Conservation (phyloP, 2,329 filamentous ascomycete genomes). For the Metarhizium guizhouense region DNA sequence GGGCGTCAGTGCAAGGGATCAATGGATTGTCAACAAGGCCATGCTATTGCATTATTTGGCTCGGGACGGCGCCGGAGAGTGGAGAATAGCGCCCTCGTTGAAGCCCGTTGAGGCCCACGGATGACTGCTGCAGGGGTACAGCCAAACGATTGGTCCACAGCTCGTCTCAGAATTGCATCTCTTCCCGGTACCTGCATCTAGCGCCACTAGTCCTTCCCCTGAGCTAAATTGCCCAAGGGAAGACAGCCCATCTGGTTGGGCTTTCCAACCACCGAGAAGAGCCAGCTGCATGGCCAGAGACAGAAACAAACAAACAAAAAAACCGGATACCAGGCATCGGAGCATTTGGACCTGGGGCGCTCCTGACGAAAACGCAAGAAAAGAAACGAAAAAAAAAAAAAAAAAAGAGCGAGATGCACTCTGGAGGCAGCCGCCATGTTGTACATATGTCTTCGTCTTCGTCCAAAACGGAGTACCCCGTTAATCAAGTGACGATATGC, state of each 20-base stretch:
- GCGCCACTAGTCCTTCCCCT: constrained; percentile 6
- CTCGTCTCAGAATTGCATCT: constrained; percentile 22
- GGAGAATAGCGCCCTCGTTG: neutral
- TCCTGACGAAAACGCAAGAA: too few species aligned
- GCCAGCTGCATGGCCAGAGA: too few species aligned
- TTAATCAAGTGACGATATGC: neutral
- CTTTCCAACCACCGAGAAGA: neutral
- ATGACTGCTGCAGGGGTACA: neutral
- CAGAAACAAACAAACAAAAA: too few species aligned
- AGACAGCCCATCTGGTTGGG: neutral
- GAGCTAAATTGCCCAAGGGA: constrained; percentile 4
- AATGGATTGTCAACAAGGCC: neutral
- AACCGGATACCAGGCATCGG: too few species aligned
- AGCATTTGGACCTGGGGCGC: too few species aligned
- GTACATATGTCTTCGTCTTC: too few species aligned
- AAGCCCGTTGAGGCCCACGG: too few species aligned
- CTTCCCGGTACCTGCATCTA: constrained; percentile 15
- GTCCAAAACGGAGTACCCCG: neutral
- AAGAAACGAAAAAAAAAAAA: too few species aligned
- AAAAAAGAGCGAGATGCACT: too few species aligned
- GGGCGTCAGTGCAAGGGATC: neutral
- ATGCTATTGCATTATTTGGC: neutral
- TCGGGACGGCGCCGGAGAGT: constrained; percentile 6
- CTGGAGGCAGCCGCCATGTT: too few species aligned
- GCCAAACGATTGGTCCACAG: constrained; percentile 19